phyloP scores from a whole-genome alignment of 129 eudicot genomes.

The Flaveria brownii region DNA sequence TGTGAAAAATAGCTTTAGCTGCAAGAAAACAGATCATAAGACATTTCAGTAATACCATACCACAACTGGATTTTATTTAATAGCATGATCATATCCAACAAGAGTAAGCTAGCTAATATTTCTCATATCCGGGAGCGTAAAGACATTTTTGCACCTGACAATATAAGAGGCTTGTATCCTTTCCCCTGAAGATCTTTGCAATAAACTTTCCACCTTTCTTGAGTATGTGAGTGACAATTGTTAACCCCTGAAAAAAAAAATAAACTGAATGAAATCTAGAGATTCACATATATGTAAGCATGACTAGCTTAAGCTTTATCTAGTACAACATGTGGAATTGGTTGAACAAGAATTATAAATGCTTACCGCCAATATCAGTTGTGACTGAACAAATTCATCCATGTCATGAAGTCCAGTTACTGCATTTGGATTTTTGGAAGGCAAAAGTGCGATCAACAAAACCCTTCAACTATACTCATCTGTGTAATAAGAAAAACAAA shows the following conservation, averaged over 20 bases:
- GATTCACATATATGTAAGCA: not conserved
- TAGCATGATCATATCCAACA: not conserved
- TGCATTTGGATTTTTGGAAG: constrained; percentile 31
- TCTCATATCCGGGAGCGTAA: not conserved
- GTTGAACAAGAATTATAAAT: too few species aligned
- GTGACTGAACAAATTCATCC: constrained; percentile 99
- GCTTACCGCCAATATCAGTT: constrained; percentile 83
- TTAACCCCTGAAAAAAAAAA: constrained; percentile 70
- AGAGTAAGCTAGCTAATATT: not conserved
- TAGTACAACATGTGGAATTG: too few species aligned
- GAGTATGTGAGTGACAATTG: constrained; percentile 94
- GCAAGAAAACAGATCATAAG: constrained; percentile 40
- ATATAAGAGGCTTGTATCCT: constrained; percentile 96
- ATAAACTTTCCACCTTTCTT: constrained; percentile 92
- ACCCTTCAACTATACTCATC: not conserved
- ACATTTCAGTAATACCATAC: not conserved
- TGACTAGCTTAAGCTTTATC: not conserved
- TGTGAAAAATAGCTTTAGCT: constrained; percentile 86
- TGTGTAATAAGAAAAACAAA: not conserved
- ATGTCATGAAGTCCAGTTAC: constrained; percentile 99
- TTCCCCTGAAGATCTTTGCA: constrained; percentile 97
- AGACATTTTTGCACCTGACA: constrained; percentile 62
- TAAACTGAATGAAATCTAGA: constrained; percentile 6
- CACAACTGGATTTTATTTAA: not conserved
- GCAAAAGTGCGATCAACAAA: constrained; percentile 7